Base-by-base conservation (phyloP, 768 basidiomycete genomes). In the Artomyces pyxidatus region DNA sequence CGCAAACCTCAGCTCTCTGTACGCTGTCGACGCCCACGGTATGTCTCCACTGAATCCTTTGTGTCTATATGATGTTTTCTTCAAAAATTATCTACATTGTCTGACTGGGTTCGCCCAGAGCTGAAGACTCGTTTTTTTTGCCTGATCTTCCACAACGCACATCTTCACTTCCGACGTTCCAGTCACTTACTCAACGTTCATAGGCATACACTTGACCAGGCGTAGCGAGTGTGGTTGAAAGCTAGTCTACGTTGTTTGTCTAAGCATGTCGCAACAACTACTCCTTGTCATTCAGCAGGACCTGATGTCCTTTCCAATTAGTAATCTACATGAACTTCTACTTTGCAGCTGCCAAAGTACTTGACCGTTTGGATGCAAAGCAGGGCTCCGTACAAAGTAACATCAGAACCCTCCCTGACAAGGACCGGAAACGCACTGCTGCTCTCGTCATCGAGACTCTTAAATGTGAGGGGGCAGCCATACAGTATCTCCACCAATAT, bases 401-500 rank as follows among this genome's bases (percentile, higher is more conserved):
- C 28, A 69, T 95, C 37, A 79, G 80, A 17, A 77, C 79, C 47
- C 70, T 92, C 25, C 79, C 86, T 23, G 80, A 83, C 62, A 83
- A 83, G 66, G 75, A 77, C 56, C 76, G 85, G 60, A 88, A 87
- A 61, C 74, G 90, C 45, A 84, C 83, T 5, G 77, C 88, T 28
- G 89, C 89, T 8, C 79, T 96, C 30, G 83, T 97, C 27, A 93
- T 98, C 47, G 90, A 96, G 69, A 95, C 92, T 0, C 70, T 98
- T 41, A 97, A 96, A 77, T 97, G 94, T 95, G 67, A 47, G 55
- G 21, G 25, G 10, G 21, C 8, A 6, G 6, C 21, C 1, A 16
- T 14, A 19, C 32, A 9, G 10, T 22, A 4, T 22, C 21, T n/a
- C n/a, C n/a, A n/a, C n/a, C n/a, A n/a, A n/a, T n/a, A n/a, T n/a